Percentiles rank a stretch among this genome's conserved stretches.
These are phyloP conservation scores for Aspergillus carlsbadensis DNA, from an alignment of 495 filamentous ascomycete genomes.

Conservation along the genomic window DNA sequence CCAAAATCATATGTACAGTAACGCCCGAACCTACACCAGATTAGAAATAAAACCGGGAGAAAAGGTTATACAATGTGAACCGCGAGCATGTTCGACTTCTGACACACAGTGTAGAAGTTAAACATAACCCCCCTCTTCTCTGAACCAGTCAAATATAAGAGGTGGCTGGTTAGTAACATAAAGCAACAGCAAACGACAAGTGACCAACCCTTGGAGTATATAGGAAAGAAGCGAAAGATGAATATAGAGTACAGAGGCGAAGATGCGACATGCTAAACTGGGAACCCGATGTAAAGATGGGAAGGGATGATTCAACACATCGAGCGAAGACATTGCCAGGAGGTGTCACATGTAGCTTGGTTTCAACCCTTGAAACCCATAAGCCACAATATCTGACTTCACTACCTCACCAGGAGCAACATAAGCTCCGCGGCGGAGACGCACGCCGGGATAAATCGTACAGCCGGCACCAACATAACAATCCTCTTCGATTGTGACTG, in stretches of 20 bases:
- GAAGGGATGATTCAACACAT: neutral
- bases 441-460: conserved; percentile 68
- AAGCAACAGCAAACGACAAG: conserved; percentile 7
- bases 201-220: neutral
- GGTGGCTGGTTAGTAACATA: neutral
- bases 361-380: conserved; percentile 46
- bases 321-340: neutral
- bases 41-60: neutral
- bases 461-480: conserved; percentile 86
- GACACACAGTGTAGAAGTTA: neutral
- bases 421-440: conserved; percentile 41
- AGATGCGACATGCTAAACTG: neutral
- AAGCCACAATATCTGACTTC: conserved; percentile 42
- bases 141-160: conserved; percentile 11
- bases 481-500: conserved; percentile 81
- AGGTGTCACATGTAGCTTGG: conserved; percentile 42
- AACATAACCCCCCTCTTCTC: neutral
- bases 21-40: no score
- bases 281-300: neutral
- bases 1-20: no score
- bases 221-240: neutral
- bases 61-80: neutral
- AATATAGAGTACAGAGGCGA: conserved; percentile 1
- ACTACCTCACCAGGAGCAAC: conserved; percentile 50
- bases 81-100: neutral